A percentile compares a stretch with the other conserved stretches of the same genome.
phyloP scores from a whole-genome alignment of 2,329 filamentous ascomycete species.

The Dactylellina drechsleri region DNA sequence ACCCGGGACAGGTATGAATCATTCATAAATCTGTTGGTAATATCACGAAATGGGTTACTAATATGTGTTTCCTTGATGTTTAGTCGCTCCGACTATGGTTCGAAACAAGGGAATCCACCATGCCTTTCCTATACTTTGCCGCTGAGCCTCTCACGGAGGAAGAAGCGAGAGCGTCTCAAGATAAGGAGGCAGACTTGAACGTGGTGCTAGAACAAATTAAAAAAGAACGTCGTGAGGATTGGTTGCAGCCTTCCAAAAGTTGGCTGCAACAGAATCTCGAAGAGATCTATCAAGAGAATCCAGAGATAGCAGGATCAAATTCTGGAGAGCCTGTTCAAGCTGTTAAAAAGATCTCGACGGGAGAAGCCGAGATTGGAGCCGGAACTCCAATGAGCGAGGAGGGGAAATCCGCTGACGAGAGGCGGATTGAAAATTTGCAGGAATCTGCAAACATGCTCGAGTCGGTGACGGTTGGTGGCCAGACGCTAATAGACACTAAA shows the following conservation, averaged over 20 bases:
- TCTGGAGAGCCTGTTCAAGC: background rate
- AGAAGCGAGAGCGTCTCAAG: slow-evolving; percentile 79
- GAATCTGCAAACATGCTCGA: slow-evolving; percentile 39
- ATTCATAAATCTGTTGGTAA: background rate
- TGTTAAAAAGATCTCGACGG: background rate
- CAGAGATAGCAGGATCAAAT: background rate
- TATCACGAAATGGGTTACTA: slow-evolving; percentile 4
- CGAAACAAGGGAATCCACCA: slow-evolving; percentile 73
- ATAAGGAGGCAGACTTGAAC: slow-evolving; percentile 71
- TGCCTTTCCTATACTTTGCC: slow-evolving; percentile 85
- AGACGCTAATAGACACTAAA: slow-evolving; percentile 26
- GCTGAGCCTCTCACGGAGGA: slow-evolving; percentile 81
- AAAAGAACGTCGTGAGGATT: slow-evolving; percentile 1
- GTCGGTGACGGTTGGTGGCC: slow-evolving; percentile 25
- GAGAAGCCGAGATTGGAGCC: background rate
- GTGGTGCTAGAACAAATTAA: slow-evolving; percentile 73
- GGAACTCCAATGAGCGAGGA: background rate
- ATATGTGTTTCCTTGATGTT: background rate
- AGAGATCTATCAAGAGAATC: slow-evolving; percentile 58
- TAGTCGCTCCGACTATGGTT: slow-evolving; percentile 81
- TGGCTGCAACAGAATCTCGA: slow-evolving; percentile 62
- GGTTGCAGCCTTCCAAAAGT: background rate
- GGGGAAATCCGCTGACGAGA: slow-evolving; percentile 11
- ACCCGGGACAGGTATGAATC: slow-evolving; percentile 70
- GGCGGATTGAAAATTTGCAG: slow-evolving; percentile 5